Evolutionary conservation across 108 stramenopile genomes (phyloP).

Genomic region (Cyclotella distinguenda): DNA sequence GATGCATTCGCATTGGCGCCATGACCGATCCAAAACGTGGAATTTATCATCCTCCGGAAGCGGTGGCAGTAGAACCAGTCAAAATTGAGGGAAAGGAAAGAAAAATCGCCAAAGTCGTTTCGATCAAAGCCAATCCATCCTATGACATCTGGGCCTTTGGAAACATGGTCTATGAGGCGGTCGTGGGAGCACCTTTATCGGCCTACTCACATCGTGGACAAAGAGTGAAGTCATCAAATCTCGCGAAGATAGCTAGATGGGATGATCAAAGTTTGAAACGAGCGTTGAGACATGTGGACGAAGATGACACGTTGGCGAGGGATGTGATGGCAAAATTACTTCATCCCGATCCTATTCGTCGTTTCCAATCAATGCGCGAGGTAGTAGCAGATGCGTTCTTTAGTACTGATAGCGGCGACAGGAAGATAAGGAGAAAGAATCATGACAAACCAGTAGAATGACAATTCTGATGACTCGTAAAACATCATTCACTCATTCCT

Average conservation of each 20-base stretch:
- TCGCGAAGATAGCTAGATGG: slow-evolving; percentile 49
- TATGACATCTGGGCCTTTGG: slow-evolving; percentile 52
- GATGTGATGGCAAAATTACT: slow-evolving; percentile 38
- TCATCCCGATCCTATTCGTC: slow-evolving; percentile 33
- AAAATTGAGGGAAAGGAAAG: slow-evolving; percentile 34
- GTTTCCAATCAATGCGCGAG: slow-evolving; percentile 44
- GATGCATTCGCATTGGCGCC: slow-evolving; percentile 68
- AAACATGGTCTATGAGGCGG: slow-evolving; percentile 43
- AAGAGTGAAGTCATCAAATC: slow-evolving; percentile 47
- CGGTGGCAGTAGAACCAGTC: slow-evolving; percentile 66
- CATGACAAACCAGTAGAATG: no score
- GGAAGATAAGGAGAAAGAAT: slow-evolving; percentile 29
- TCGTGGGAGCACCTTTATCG: slow-evolving; percentile 41
- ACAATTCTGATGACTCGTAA: no score
- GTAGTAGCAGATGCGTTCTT: slow-evolving; percentile 45
- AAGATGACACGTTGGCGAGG: slow-evolving; percentile 36
- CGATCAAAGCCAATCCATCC: slow-evolving; percentile 29
- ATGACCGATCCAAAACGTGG: slow-evolving; percentile 80
- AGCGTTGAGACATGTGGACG: slow-evolving; percentile 40
- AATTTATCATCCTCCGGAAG: slow-evolving; percentile 87
- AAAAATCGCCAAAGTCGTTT: slow-evolving; percentile 41
- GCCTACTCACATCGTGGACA: slow-evolving; percentile 51
- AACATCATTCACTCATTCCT: no score
- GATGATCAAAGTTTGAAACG: slow-evolving; percentile 27
- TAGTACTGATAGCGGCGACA: slow-evolving; percentile 35